phyloP scores from a whole-genome alignment of 257 asterid genomes.

The Anisodus tanguticus region DNA sequence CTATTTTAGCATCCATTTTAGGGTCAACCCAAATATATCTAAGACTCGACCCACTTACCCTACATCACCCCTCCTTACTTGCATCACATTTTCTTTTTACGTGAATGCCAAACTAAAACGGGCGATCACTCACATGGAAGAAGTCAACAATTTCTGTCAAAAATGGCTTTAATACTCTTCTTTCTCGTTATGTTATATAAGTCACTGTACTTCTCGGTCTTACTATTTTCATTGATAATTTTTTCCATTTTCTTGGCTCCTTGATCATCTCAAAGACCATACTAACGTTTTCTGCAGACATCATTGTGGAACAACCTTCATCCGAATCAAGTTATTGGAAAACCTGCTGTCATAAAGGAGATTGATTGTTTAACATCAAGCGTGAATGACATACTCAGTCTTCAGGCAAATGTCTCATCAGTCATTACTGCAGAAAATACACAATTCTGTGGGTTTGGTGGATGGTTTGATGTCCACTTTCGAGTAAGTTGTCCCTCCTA shows the following conservation, averaged over 20 bases:
- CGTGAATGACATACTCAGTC: slow-evolving; percentile 59
- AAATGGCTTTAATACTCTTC: neutral
- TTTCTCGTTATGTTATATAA: neutral
- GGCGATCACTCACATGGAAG: neutral
- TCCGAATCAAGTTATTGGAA: slow-evolving; percentile 83
- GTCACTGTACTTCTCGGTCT: neutral
- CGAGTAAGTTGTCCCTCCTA: slow-evolving; percentile 58
- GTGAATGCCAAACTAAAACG: neutral
- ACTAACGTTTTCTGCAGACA: slow-evolving; percentile 57
- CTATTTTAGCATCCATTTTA: too few species aligned
- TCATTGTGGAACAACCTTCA: slow-evolving; percentile 86
- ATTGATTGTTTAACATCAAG: slow-evolving; percentile 79
- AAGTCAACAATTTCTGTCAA: neutral
- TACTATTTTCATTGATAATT: slow-evolving; percentile 11
- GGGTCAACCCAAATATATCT: too few species aligned
- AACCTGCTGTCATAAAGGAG: slow-evolving; percentile 70
- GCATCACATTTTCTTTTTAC: neutral
- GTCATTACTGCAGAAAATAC: slow-evolving; percentile 64
- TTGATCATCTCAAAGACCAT: slow-evolving; percentile 29
- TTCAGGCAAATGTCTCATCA: slow-evolving; percentile 65
- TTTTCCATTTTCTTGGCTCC: slow-evolving; percentile 12
- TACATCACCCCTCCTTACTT: too few species aligned
- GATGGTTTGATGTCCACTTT: slow-evolving; percentile 99
- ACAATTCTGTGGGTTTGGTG: slow-evolving; percentile 80
- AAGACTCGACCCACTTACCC: too few species aligned